These are phyloP conservation scores for Pistacia atlantica DNA, from an alignment of 345 rosid genomes.

Conservation along the genomic window DNA sequence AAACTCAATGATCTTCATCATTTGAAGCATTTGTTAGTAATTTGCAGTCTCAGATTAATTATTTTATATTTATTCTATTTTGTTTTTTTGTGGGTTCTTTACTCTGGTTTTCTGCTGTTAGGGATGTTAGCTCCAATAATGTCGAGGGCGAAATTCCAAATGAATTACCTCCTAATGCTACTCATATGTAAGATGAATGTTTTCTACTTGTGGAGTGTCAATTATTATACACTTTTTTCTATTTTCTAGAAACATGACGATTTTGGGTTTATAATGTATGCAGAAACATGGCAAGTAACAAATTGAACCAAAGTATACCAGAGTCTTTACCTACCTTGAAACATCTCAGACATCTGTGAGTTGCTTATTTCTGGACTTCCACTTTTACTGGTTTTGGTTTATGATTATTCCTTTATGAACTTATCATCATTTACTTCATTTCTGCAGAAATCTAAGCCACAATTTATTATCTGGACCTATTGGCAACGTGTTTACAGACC, in stretches of 20 bases:
- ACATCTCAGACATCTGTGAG: conserved; percentile 70
- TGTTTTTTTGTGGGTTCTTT: not conserved
- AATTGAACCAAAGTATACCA: conserved; percentile 65
- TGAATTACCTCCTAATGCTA: conserved; percentile 73
- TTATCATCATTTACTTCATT: conserved; percentile 4
- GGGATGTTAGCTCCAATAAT: conserved; percentile 80
- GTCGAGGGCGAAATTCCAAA: conserved; percentile 75
- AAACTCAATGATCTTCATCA: conserved; percentile 65
- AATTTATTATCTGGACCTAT: conserved; percentile 76
- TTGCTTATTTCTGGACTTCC: conserved; percentile 18
- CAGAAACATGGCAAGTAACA: conserved; percentile 85
- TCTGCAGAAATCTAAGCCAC: conserved; percentile 85
- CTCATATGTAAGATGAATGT: conserved; percentile 64
- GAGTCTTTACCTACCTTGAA: conserved; percentile 58
- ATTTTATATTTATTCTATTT: not conserved
- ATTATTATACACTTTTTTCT: not conserved
- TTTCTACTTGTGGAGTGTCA: not conserved
- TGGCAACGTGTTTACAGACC: conserved; percentile 77
- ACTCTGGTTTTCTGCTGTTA: conserved; percentile 29
- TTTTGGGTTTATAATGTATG: conserved; percentile 6
- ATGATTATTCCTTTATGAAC: conserved; percentile 5
- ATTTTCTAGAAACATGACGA: not conserved
- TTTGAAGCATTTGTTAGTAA: conserved; percentile 72
- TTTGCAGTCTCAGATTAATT: conserved; percentile 2
- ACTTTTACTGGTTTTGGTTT: conserved; percentile 6